phyloP scores from a whole-genome alignment of 2,329 filamentous ascomycete genomes.

The Ophiosphaerella narmari region DNA sequence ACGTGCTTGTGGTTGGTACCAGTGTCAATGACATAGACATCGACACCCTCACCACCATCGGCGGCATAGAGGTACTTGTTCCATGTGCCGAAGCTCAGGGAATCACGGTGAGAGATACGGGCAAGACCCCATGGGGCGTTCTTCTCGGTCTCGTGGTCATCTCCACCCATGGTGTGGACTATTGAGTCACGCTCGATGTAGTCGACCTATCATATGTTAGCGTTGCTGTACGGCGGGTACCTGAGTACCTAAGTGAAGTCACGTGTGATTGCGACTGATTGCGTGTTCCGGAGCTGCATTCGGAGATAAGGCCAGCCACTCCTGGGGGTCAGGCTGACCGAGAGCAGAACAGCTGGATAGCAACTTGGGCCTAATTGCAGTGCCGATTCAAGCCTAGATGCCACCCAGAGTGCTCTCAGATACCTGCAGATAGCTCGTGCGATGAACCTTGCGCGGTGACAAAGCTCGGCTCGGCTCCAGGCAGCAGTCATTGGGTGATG shows the following conservation, averaged over 20 bases:
- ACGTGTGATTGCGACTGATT: constrained; percentile 33
- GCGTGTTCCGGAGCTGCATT: constrained; percentile 33
- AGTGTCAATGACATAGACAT: constrained; percentile 98
- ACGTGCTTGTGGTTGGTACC: constrained; percentile 93
- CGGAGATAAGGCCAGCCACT: constrained; percentile 32
- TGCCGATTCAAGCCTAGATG: background rate
- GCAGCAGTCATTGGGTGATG: background rate
- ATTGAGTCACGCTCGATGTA: constrained; percentile 94
- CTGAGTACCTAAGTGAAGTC: constrained; percentile 23
- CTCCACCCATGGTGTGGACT: constrained; percentile 74
- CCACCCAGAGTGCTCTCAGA: background rate
- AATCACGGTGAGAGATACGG: constrained; percentile 92
- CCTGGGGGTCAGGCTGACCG: background rate
- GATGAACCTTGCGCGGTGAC: background rate
- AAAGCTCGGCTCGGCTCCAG: constrained; percentile 1
- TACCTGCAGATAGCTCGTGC: background rate
- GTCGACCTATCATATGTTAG: constrained; percentile 71
- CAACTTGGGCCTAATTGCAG: too few relatives aligned
- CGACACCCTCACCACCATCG: constrained; percentile 93
- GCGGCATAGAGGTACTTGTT: constrained; percentile 97
- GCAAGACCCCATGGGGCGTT: constrained; percentile 98
- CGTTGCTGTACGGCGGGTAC: constrained; percentile 18
- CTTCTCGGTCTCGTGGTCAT: constrained; percentile 71
- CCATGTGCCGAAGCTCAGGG: constrained; percentile 86
- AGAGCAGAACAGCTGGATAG: background rate